These are phyloP conservation scores for Aspergillus leporis DNA, from an alignment of 495 filamentous ascomycete genomes.

Conservation along the genomic window DNA sequence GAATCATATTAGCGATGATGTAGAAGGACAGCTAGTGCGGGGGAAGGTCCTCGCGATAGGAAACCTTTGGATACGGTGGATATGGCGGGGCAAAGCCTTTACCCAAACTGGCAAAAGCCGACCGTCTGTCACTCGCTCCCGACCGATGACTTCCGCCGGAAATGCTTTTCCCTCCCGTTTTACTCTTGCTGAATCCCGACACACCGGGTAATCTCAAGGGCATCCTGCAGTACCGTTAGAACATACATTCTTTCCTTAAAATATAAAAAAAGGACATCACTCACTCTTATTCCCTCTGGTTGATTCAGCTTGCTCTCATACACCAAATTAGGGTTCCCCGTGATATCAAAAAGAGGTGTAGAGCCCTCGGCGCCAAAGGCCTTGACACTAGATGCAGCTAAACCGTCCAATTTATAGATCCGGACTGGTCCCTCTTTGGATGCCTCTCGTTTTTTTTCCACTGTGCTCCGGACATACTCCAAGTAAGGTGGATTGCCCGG, in stretches of 20 bases:
- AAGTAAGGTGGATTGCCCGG: conserved; percentile 77
- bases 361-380: conserved; percentile 37
- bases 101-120: conserved; percentile 10
- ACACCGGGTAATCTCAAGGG: conserved; percentile 70
- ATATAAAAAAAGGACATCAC: background rate
- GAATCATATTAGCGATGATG: background rate
- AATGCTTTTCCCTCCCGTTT: conserved; percentile 7
- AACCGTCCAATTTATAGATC: conserved; percentile 30
- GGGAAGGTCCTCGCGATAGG: conserved; percentile 48
- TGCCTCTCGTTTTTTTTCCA: conserved; percentile 36
- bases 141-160: conserved; percentile 2
- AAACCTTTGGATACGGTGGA: conserved; percentile 23
- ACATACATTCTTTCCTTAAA: background rate
- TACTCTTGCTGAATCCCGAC: conserved; percentile 42
- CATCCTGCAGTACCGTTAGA: conserved; percentile 57
- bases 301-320: conserved; percentile 66
- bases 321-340: conserved; percentile 68
- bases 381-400: conserved; percentile 29
- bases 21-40: conserved; percentile 27
- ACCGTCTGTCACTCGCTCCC: conserved; percentile 6
- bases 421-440: conserved; percentile 32
- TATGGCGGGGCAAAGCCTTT: conserved; percentile 17
- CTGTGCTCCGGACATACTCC: conserved; percentile 40
- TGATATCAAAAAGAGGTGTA: conserved; percentile 43
- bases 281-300: conserved; percentile 50